Percentiles rank a stretch among this genome's conserved stretches.
phyloP scores from a whole-genome alignment of 208 protist genomes.

The Leishmania major region DNA sequence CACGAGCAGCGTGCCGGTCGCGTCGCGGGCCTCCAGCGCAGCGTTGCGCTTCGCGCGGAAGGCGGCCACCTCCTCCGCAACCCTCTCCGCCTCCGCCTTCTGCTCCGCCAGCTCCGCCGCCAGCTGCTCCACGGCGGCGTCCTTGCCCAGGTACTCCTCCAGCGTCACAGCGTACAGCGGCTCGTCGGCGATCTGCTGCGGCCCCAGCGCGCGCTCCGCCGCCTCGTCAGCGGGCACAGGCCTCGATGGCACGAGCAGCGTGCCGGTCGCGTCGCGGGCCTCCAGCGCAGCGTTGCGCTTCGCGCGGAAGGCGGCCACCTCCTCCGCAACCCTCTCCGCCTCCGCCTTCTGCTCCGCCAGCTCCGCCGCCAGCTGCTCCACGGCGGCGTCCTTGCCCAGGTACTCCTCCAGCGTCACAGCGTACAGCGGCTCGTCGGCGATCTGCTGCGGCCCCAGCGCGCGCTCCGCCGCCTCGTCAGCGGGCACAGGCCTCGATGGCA shows the following conservation, averaged over 20 bases:
- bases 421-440: not conserved
- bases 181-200: constrained; percentile 18
- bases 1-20: constrained; percentile 31
- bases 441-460: constrained; percentile 4
- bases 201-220: constrained; percentile 23
- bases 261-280: constrained; percentile 26
- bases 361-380: constrained; percentile 5
- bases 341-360: not conserved
- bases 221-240: constrained; percentile 26
- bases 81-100: not conserved
- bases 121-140: not conserved
- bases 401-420: not conserved
- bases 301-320: constrained; percentile 8
- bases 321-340: not conserved
- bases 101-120: not conserved
- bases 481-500: constrained; percentile 3
- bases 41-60: too few relatives aligned
- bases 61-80: constrained; percentile 14
- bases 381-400: not conserved
- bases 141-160: constrained; percentile 7
- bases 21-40: constrained; percentile 22
- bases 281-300: constrained; percentile 33
- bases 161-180: constrained; percentile 34
- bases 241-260: constrained; percentile 25
- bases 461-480: not conserved